Evolutionary conservation across 2,329 filamentous ascomycete species (phyloP).

Genomic region (Hypoxylon sp.): DNA sequence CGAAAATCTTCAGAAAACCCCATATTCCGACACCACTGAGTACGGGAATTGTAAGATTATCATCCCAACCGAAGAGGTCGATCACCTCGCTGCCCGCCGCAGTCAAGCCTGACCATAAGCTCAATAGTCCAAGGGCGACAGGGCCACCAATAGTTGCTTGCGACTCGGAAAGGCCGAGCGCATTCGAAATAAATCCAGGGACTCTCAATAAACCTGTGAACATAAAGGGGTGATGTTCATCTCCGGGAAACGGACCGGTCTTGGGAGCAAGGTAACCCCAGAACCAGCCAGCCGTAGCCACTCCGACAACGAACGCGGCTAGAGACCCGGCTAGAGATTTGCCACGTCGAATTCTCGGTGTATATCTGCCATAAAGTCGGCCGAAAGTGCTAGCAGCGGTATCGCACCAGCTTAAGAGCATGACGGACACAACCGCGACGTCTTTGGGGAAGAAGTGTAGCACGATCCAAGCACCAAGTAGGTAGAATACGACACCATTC

Average conservation of each 20-base stretch:
- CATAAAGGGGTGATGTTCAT: constrained; percentile 79
- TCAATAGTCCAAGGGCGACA: constrained; percentile 82
- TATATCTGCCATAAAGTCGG: constrained; percentile 89
- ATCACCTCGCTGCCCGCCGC: constrained; percentile 91
- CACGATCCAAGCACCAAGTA: constrained; percentile 89
- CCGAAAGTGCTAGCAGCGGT: constrained; percentile 97
- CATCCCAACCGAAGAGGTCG: constrained; percentile 94
- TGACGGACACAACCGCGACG: constrained; percentile 86
- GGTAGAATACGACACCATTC: constrained; percentile 97
- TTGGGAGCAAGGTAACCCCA: constrained; percentile 87
- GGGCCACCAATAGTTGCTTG: constrained; percentile 76
- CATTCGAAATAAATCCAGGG: constrained; percentile 69
- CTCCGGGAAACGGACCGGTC: constrained; percentile 75
- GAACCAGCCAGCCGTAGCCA: constrained; percentile 85
- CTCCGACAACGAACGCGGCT: constrained; percentile 85
- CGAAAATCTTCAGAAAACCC: constrained; percentile 91
- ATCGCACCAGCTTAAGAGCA: constrained; percentile 97
- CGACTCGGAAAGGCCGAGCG: constrained; percentile 71
- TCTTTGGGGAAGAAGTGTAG: constrained; percentile 93
- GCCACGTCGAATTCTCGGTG: constrained; percentile 83
- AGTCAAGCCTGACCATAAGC: constrained; percentile 87
- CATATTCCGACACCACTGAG: constrained; percentile 90
- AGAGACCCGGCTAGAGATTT: constrained; percentile 93
- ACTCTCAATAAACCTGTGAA: constrained; percentile 83
- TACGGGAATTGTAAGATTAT: constrained; percentile 96